Percentiles rank a stretch among this genome's conserved stretches.
phyloP scores from a whole-genome alignment of 257 asterid genomes.

The Nicotiana attenuata region DNA sequence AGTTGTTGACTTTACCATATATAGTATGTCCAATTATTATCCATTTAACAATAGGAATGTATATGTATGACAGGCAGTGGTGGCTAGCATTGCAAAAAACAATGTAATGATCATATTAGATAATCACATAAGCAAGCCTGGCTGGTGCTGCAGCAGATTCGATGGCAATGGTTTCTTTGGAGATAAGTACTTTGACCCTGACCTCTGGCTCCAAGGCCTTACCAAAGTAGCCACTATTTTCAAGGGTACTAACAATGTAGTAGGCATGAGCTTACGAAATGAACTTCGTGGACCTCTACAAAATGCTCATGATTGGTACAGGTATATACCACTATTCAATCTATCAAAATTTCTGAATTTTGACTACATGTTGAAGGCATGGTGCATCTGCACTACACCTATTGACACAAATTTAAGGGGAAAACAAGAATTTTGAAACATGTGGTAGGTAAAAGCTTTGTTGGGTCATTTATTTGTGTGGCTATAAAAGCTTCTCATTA shows the following conservation, averaged over 20 bases:
- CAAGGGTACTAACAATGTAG: slow-evolving; percentile 44
- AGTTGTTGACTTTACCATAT: too few relatives aligned
- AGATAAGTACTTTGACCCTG: slow-evolving; percentile 66
- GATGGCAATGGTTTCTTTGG: slow-evolving; percentile 97
- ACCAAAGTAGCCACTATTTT: slow-evolving; percentile 67
- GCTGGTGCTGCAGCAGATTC: slow-evolving; percentile 83
- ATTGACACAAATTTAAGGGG: too few relatives aligned
- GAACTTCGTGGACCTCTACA: slow-evolving; percentile 83
- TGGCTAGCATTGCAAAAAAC: slow-evolving; percentile 62
- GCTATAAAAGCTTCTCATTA: too few relatives aligned
- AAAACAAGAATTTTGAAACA: too few relatives aligned
- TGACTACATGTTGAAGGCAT: too few relatives aligned
- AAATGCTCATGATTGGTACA: slow-evolving; percentile 79
- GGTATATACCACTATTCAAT: slow-evolving; percentile 23
- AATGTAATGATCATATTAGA: slow-evolving; percentile 81
- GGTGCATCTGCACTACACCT: too few relatives aligned
- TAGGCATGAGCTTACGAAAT: slow-evolving; percentile 89
- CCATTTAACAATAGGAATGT: not conserved
- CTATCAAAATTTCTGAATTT: too few relatives aligned
- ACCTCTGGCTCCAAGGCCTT: slow-evolving; percentile 72
- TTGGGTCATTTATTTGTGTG: too few relatives aligned
- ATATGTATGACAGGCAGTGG: slow-evolving; percentile 62
- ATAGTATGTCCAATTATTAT: not conserved
- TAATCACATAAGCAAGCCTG: slow-evolving; percentile 91
- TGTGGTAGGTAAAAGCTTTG: too few relatives aligned